Evolutionary conservation across 2,329 filamentous ascomycete species (phyloP).

Genomic region (Alternaria ethzedia): DNA sequence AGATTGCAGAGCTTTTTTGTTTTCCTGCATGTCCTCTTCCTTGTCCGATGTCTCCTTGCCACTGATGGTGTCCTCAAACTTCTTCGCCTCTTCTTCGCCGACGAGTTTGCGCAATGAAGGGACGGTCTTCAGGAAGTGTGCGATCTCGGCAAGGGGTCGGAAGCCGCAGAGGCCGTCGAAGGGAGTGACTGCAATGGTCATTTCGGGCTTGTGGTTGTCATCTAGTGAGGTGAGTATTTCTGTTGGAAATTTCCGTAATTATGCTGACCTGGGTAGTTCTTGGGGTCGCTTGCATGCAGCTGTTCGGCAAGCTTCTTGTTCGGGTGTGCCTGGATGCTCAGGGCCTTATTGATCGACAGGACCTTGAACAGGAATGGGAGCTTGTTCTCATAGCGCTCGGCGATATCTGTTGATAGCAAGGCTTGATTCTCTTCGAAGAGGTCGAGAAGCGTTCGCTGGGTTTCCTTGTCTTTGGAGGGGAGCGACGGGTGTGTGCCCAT

Average conservation of each 20-base stretch:
- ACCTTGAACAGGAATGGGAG: slow-evolving; percentile 98
- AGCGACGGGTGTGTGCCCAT: slow-evolving; percentile 98
- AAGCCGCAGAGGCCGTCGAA: slow-evolving; percentile 98
- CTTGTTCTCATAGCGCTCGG: slow-evolving; percentile 77
- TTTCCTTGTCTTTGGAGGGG: slow-evolving; percentile 86
- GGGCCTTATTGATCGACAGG: slow-evolving; percentile 90
- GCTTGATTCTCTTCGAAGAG: slow-evolving; percentile 86
- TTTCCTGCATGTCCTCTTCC: slow-evolving; percentile 57
- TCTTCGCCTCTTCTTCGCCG: slow-evolving; percentile 55
- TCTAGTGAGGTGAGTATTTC: slow-evolving; percentile 49
- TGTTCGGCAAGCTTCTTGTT: slow-evolving; percentile 94
- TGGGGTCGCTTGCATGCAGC: slow-evolving; percentile 82
- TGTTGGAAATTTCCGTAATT: no score
- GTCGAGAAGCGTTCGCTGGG: slow-evolving; percentile 84
- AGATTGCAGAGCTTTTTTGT: slow-evolving; percentile 79
- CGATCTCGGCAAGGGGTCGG: slow-evolving; percentile 83
- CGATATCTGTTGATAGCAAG: slow-evolving; percentile 76
- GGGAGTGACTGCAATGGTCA: slow-evolving; percentile 96
- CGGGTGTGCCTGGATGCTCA: slow-evolving; percentile 96
- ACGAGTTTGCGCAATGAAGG: slow-evolving; percentile 58
- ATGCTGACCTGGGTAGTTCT: slow-evolving; percentile 77
- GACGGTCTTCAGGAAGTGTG: slow-evolving; percentile 77
- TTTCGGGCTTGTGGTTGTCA: slow-evolving; percentile 99
- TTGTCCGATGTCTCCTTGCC: slow-evolving; percentile 59
- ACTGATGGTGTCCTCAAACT: slow-evolving; percentile 56